These are phyloP conservation scores for Flaveria robusta DNA, from an alignment of 129 eudicot genomes.

Conservation along the genomic window DNA sequence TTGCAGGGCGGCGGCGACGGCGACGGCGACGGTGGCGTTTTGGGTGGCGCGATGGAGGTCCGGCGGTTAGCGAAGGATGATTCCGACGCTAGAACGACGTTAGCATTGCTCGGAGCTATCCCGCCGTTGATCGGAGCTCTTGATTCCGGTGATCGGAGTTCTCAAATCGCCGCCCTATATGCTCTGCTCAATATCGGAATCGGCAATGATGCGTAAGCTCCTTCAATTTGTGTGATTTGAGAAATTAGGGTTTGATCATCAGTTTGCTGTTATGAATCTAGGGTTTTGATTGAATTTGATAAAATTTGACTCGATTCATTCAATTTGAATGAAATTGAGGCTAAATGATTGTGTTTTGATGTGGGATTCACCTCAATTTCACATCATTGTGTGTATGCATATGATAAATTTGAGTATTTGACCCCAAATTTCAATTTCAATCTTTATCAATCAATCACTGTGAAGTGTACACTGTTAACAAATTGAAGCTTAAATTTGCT, in stretches of 20 bases:
- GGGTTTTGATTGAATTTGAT: background rate
- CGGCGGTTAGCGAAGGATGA: constrained; percentile 67
- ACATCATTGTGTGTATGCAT: background rate
- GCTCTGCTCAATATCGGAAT: constrained; percentile 74
- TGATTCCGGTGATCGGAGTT: constrained; percentile 39
- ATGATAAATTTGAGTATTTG: background rate
- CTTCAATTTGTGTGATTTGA: background rate
- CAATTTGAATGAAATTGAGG: background rate
- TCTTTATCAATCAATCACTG: too few species aligned
- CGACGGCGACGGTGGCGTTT: constrained; percentile 38
- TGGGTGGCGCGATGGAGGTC: constrained; percentile 65
- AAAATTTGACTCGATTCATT: background rate
- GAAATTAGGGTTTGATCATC: background rate
- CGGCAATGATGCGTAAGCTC: constrained; percentile 11
- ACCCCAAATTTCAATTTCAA: too few species aligned
- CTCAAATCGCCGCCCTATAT: constrained; percentile 61
- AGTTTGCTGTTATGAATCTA: background rate
- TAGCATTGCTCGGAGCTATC: constrained; percentile 76
- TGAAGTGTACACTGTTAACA: background rate
- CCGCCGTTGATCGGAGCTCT: constrained; percentile 78
- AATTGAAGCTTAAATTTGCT: too few species aligned
- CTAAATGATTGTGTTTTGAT: background rate
- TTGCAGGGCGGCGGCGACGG: constrained; percentile 45
- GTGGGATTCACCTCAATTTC: background rate
- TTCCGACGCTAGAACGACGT: constrained; percentile 56